Evolutionary conservation across 2,329 filamentous ascomycete species (phyloP), one percentile per base, ranked within the genome.

Genomic region (Elsinoe fawcettii): DNA sequence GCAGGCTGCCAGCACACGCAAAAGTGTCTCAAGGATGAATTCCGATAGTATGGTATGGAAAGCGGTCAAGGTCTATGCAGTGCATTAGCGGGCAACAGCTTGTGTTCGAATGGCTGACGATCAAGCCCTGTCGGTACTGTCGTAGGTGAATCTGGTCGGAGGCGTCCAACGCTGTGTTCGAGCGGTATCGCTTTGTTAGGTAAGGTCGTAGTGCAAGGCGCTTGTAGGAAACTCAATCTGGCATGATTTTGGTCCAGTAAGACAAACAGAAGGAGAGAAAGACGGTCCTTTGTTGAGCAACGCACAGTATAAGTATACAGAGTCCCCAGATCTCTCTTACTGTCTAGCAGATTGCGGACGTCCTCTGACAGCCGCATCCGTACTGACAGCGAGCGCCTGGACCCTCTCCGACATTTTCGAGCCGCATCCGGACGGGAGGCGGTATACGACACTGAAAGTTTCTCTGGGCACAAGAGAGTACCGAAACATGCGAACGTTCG

Each of bases 391-490:
- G 49, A 53, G 49, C 49, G 49, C 49, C 49, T 53, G 49, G 49
- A 34, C 49, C 49, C 22, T 53, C 30, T 37, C 20, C 32, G 12
- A 53, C 49, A 34, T 34, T 36, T 34, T 51, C 30, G 49, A 53
- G 49, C 49, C 49, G 49, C 49, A 53, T 53, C 32, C 49, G 49
- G 49, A 36, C 49, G 49, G 49, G 30, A 53, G 49, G 49, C 49
- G 49, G 32, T 53, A 53, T 53, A 53, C 49, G 49, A 53, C 49
- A 39, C 30, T 53, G 49, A 39, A 25, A 39, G 49, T 53, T 51
- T 25, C 47, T n/a, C 49, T 53, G 49, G 49, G 49, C 49, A 20
- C 49, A 20, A 53, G n/a, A 53, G 49, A 23, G 18, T 30, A 53
- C 49, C 30, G 49, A 53, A 53, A 53, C 49, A 53, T 53, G 32